A percentile compares a stretch with the other conserved stretches of the same genome.
These are phyloP conservation scores for Neocucurbitaria cava DNA, from an alignment of 2,329 filamentous ascomycete species.

Conservation along the genomic window DNA sequence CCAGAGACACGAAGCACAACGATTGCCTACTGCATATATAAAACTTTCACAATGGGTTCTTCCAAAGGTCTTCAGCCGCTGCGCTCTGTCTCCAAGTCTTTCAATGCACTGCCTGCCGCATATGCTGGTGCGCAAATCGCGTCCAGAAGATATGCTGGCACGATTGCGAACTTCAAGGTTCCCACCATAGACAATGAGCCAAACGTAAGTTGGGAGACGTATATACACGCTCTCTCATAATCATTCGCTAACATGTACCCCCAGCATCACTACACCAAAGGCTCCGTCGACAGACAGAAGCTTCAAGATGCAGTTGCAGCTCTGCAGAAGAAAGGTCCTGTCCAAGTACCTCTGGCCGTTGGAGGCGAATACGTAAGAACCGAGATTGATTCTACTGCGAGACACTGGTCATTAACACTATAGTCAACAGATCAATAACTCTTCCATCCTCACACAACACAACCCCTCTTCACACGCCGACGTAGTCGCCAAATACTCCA, in stretches of 20 bases:
- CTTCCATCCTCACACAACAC: conserved; percentile 71
- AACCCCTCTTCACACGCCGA: conserved; percentile 83
- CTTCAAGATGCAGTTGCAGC: conserved; percentile 76
- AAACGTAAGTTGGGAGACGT: conserved; percentile 69
- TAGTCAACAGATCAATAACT: conserved; percentile 72
- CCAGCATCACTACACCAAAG: conserved; percentile 88
- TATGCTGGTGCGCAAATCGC: conserved; percentile 31
- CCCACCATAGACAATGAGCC: conserved; percentile 90
- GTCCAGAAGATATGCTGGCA: conserved; percentile 54
- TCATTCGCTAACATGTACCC: conserved; percentile 11
- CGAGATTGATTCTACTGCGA: background rate
- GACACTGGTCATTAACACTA: conserved; percentile 13
- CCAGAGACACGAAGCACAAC: conserved; percentile 8
- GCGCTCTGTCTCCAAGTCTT: conserved; percentile 34
- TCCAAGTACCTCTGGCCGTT: conserved; percentile 83
- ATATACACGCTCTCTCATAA: fast-evolving
- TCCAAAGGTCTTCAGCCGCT: conserved; percentile 42
- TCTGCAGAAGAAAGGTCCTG: conserved; percentile 71
- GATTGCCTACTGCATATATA: background rate
- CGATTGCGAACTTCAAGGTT: conserved; percentile 84
- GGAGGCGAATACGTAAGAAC: conserved; percentile 76
- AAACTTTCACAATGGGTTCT: conserved; percentile 36
- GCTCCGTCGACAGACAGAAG: conserved; percentile 77
- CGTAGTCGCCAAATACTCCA: conserved; percentile 82
- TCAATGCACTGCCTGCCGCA: conserved; percentile 31